Base-by-base conservation (phyloP, 202 grass and related monocot genomes). In the Schoenoplectus tabernaemontani region DNA sequence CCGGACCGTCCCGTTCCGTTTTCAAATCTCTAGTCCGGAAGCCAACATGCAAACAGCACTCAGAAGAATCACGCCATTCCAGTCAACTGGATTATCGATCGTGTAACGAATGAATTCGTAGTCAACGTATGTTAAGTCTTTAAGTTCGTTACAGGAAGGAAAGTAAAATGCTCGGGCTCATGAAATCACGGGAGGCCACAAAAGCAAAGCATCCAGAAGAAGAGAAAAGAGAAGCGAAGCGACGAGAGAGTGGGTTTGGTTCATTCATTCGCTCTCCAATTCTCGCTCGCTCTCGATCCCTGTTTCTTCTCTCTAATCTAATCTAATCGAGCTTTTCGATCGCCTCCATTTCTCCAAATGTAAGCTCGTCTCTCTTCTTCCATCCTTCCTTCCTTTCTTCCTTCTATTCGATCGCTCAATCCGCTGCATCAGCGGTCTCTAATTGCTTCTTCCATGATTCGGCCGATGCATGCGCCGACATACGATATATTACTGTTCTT, bases 211-310 rank as follows among this genome's bases (percentile, higher is more conserved):
- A 78, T 78, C 54, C 16, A 57, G 53, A 78, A 57, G 76, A 59
- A 58, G 68, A 51, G 77, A 28, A 28, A 28, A 1, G 28, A 28
- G 28, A 28, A 28, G 28, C 28, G 28, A 61, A 53, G 54, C 32
- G 48, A 76, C 70, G 47, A 77, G 74, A 62, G 78, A 84, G 72
- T 78, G 83, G 65, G 77, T 85, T 85, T 81, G 83, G 83, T 85
- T 76, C 82, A 77, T 76, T 85, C 83, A 28, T 28, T 28, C 28
- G 28, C 28, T 28, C 28, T 28, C 28, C 28, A 28, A 28, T 28
- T 28, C 28, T 28, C 28, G 28, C 28, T 28, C 28, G 65, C 81
- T 85, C 16, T 85, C 77, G 77, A 81, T 77, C 83, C 83, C 76
- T 85, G 28, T 28, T 28, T 28, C 28, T 28, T 28, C 28, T 28